Conservation (phyloP, 2,329 filamentous ascomycete species). For the Aquanectria penicillioides region DNA sequence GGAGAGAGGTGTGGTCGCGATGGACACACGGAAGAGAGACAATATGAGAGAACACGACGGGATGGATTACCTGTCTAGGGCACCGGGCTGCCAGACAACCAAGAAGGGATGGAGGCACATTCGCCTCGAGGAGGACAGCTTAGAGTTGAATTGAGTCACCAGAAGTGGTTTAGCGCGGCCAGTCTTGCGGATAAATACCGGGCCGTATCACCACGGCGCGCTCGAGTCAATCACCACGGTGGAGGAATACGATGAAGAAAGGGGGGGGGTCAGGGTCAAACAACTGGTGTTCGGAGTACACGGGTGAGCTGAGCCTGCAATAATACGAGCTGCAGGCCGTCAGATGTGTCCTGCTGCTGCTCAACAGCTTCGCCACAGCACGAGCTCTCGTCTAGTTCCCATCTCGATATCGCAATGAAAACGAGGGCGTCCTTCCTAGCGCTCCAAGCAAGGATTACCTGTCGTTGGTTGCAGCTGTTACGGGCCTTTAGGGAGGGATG, state of each 20-base stretch:
- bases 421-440: too few species aligned
- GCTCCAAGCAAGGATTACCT: slow-evolving; percentile 19
- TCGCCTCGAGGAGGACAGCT: slow-evolving; percentile 35
- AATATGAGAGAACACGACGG: slow-evolving; percentile 38
- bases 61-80: slow-evolving; percentile 32
- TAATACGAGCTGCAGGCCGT: background rate
- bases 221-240: background rate
- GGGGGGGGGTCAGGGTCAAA: background rate
- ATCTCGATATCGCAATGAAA: background rate
- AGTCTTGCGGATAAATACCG: slow-evolving; percentile 24
- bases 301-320: background rate
- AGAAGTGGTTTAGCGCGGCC: slow-evolving; percentile 30
- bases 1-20: slow-evolving; percentile 25
- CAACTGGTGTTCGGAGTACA: background rate
- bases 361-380: background rate
- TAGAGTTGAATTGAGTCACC: slow-evolving; percentile 37
- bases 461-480: background rate
- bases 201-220: slow-evolving; percentile 7
- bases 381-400: background rate
- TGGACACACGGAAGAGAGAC: slow-evolving; percentile 31
- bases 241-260: background rate
- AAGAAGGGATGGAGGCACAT: slow-evolving; percentile 35
- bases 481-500: background rate
- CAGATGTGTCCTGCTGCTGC: background rate
- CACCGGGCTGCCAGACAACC: slow-evolving; percentile 29